phyloP scores from a whole-genome alignment of 2,329 filamentous ascomycete genomes.

The Balansia obtecta region DNA sequence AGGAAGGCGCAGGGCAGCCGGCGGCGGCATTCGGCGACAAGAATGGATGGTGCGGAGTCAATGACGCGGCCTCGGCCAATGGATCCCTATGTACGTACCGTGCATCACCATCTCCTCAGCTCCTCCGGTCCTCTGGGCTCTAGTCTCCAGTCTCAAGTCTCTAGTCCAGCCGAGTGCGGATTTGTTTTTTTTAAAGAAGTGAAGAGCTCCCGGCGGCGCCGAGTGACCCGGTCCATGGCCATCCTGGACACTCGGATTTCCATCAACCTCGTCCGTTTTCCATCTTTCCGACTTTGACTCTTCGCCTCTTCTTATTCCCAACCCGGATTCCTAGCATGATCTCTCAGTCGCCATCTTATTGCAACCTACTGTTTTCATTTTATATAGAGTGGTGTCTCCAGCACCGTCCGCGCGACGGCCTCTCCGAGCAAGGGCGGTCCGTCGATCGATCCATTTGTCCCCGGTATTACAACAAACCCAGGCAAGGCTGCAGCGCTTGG shows the following conservation, averaged over 20 bases:
- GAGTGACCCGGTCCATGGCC: constrained; percentile 2
- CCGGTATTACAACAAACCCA: too few relatives aligned
- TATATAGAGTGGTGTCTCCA: not conserved
- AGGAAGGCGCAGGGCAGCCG: too few relatives aligned
- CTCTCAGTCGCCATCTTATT: not conserved
- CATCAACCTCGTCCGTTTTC: not conserved
- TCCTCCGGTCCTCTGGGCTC: not conserved
- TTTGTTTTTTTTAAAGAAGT: not conserved
- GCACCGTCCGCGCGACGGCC: not conserved
- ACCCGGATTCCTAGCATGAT: not conserved
- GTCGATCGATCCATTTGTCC: not conserved
- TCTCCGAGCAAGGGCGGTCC: not conserved
- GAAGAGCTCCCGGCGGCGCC: constrained; percentile 2
- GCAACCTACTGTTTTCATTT: not conserved
- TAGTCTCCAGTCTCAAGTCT: too few relatives aligned
- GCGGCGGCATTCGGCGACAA: too few relatives aligned
- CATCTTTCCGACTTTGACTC: not conserved
- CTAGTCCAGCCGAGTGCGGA: not conserved
- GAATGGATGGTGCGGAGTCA: too few relatives aligned
- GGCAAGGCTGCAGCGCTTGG: not conserved
- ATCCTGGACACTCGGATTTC: not conserved
- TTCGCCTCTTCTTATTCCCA: not conserved
- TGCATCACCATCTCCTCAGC: not conserved
- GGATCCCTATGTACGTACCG: not conserved
- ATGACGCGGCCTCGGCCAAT: constrained; percentile 10